Evolutionary conservation across 2,329 filamentous ascomycete species (phyloP).

Genomic region (Sporothrix schenckii): DNA sequence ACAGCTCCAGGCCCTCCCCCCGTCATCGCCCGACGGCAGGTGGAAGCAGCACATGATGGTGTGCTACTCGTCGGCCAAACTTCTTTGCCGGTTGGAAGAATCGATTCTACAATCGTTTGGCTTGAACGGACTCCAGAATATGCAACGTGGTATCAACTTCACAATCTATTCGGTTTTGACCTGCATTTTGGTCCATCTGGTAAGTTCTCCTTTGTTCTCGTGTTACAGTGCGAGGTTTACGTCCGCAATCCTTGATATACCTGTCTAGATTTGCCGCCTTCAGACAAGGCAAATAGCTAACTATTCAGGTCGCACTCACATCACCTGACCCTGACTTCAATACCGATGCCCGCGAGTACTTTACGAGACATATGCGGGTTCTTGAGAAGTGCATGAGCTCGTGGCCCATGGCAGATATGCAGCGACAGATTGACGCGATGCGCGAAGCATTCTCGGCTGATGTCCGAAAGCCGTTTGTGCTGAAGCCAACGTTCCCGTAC

Average conservation of each 20-base stretch:
- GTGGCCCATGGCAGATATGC: constrained; percentile 88
- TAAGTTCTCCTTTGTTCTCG: constrained; percentile 54
- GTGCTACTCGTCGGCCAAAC: constrained; percentile 82
- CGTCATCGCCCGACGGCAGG: constrained; percentile 67
- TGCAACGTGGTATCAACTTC: constrained; percentile 93
- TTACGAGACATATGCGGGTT: constrained; percentile 91
- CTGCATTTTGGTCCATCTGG: constrained; percentile 89
- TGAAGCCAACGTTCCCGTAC: constrained; percentile 86
- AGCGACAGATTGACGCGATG: constrained; percentile 85
- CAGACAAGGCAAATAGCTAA: constrained; percentile 22
- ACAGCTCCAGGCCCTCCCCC: constrained; percentile 77
- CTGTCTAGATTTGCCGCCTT: constrained; percentile 21
- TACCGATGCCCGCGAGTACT: constrained; percentile 81
- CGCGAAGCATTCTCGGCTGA: constrained; percentile 91
- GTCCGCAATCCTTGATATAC: background rate
- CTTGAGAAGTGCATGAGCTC: constrained; percentile 80
- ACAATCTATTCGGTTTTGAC: constrained; percentile 91
- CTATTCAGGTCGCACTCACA: constrained; percentile 77
- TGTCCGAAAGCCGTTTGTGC: constrained; percentile 77
- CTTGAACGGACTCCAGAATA: constrained; percentile 79
- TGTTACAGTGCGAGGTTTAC: background rate
- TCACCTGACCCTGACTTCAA: constrained; percentile 90
- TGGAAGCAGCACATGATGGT: constrained; percentile 90
- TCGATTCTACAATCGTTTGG: constrained; percentile 76
- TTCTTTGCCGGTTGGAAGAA: constrained; percentile 84